phyloP scores from a whole-genome alignment of 345 rosid genomes.

The Cardamine occulta region DNA sequence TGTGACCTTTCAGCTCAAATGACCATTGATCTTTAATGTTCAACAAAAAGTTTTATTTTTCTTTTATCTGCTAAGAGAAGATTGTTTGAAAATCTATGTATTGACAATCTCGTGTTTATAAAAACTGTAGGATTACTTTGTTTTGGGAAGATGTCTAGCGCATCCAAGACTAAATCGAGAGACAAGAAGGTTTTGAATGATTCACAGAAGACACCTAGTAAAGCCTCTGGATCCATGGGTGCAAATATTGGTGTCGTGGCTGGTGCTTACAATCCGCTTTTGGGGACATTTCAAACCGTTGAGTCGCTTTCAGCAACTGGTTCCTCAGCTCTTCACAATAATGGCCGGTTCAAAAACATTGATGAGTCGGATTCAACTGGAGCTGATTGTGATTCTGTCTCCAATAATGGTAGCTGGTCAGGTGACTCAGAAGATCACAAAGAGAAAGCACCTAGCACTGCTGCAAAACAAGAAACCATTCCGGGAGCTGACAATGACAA shows the following conservation, averaged over 20 bases:
- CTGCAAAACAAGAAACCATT: conserved; percentile 57
- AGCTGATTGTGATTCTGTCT: conserved; percentile 78
- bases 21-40: conserved; percentile 19
- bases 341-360: conserved; percentile 72
- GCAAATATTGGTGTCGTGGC: conserved; percentile 57
- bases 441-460: conserved; percentile 58
- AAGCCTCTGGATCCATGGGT: conserved; percentile 58
- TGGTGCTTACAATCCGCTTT: conserved; percentile 76
- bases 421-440: conserved; percentile 96
- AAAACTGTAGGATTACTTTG: conserved; percentile 33
- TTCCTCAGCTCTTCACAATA: conserved; percentile 55
- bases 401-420: conserved; percentile 94
- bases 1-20: conserved; percentile 10
- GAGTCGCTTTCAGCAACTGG: conserved; percentile 57
- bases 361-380: conserved; percentile 81
- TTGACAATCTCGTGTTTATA: conserved; percentile 12
- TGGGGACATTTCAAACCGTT: conserved; percentile 75
- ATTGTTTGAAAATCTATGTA: conserved; percentile 13
- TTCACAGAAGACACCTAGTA: conserved; percentile 58
- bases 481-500: conserved; percentile 89
- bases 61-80: not conserved
- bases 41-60: not conserved
- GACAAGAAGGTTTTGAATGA: conserved; percentile 78
- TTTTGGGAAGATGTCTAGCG: conserved; percentile 62
- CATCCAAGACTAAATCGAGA: conserved; percentile 70